Evolutionary conservation across 768 basidiomycete species (phyloP), one percentile per base, ranked within the genome.

Genomic region (Thelephora aurantiotincta): DNA sequence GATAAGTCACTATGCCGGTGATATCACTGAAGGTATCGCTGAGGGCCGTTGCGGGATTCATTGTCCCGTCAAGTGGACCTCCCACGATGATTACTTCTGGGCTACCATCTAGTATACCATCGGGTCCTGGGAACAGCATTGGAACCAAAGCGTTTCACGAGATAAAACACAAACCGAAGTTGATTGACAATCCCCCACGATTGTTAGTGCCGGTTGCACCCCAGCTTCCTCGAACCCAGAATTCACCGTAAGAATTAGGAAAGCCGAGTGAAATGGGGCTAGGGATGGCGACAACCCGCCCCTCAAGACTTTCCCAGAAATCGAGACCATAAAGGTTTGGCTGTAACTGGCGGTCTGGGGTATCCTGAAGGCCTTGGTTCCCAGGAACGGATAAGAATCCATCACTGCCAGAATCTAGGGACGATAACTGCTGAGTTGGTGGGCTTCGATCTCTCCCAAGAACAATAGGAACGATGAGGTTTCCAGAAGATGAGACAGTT

Each of bases 271-370:
- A n/a, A n/a, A n/a, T n/a, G n/a, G n/a, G n/a, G n/a, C n/a, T n/a
- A n/a, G n/a, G n/a, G n/a, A n/a, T n/a, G n/a, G n/a, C 26, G 19
- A 81, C 77, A 2, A 80, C 61, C 53, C 74, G 70, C 2, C 77
- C 76, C 50, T 77, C 73, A 9, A 81, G 65, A 54, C 73, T 76
- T 55, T 75, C 69, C 77, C 77, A 81, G 55, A 81, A 80, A 55
- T 80, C 78, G 33, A 79, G 56, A 6, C 77, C 79, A 49, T 65
- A 79, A 38, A 64, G 59, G 22, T 70, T 65, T 1, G 77, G 77
- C 45, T 69, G 66, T 35, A 78, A 57, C 5, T 67, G 66, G 6
- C 68, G 61, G 51, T 80, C 73, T 4, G 67, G 63, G 1, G 53
- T 53, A 45, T 73, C 68, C 23, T 77, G 56, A 14, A 59, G 67